phyloP scores from a whole-genome alignment of 1,284 basidiomycete species.

The Leccinum fallax region DNA sequence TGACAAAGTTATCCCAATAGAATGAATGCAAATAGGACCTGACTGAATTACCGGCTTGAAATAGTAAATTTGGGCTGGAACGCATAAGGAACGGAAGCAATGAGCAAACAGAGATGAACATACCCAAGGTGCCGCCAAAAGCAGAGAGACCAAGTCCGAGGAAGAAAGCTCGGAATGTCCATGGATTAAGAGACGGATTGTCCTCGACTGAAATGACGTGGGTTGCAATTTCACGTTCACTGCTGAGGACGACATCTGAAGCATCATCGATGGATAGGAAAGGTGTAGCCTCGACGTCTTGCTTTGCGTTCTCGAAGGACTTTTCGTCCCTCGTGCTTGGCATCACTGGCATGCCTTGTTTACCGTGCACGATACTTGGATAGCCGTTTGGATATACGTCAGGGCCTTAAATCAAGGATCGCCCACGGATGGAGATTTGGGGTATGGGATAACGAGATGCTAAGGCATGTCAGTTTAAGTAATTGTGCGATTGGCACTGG shows the following conservation, averaged over 20 bases:
- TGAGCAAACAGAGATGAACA: not conserved
- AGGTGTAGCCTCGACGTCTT: constrained; percentile 38
- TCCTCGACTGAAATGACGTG: constrained; percentile 57
- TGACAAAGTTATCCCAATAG: not conserved
- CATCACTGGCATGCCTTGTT: not conserved
- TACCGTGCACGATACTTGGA: not conserved
- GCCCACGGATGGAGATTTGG: constrained; percentile 8
- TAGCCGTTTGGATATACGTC: not conserved
- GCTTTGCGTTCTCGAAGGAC: constrained; percentile 25
- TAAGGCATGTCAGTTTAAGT: constrained; percentile 6
- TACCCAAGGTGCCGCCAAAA: constrained; percentile 56
- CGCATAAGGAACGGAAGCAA: not conserved
- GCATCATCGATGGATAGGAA: constrained; percentile 15
- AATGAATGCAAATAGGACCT: not conserved
- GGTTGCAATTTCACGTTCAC: constrained; percentile 52
- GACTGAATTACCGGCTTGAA: constrained; percentile 50
- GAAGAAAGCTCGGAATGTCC: constrained; percentile 60
- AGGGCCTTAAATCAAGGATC: not conserved
- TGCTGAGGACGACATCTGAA: constrained; percentile 39
- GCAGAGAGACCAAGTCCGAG: constrained; percentile 63
- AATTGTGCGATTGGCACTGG: not conserved
- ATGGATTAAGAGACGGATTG: constrained; percentile 55
- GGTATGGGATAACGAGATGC: not conserved
- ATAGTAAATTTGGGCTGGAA: constrained; percentile 55
- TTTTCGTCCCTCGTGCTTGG: constrained; percentile 35